Evolutionary conservation across 106 monocot species (phyloP).

Genomic region (Dendrobium nobile): DNA sequence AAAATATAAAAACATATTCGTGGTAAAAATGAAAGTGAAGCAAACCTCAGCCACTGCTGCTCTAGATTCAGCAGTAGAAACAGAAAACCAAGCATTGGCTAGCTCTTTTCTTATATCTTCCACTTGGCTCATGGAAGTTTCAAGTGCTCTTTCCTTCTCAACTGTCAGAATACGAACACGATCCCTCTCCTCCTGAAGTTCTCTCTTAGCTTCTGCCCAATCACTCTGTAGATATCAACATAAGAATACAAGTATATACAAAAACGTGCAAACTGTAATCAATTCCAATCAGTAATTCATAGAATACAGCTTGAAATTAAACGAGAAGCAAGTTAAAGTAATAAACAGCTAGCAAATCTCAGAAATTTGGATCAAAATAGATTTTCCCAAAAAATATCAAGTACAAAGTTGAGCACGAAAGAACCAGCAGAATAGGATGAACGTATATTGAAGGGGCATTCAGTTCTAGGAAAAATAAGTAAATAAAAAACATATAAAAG

Average conservation of each 20-base stretch:
- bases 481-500: no score
- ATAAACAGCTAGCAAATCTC: no score
- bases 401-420: no score
- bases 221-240: slow-evolving; percentile 41
- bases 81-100: slow-evolving; percentile 68
- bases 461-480: no score
- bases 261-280: background rate
- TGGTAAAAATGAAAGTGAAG: slow-evolving; percentile 1
- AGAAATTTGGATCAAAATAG: no score
- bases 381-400: no score
- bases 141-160: slow-evolving; percentile 56
- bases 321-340: background rate
- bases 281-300: background rate
- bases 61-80: slow-evolving; percentile 73
- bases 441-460: no score
- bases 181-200: slow-evolving; percentile 85
- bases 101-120: slow-evolving; percentile 77
- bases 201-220: slow-evolving; percentile 84
- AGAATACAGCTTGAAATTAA: background rate
- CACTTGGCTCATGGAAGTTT: slow-evolving; percentile 53
- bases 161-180: slow-evolving; percentile 48
- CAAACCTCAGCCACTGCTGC: slow-evolving; percentile 85
- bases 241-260: background rate
- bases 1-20: background rate
- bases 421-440: no score